Base-by-base conservation (phyloP, 139 green algal species). In the Desmodesmus armatus region DNA sequence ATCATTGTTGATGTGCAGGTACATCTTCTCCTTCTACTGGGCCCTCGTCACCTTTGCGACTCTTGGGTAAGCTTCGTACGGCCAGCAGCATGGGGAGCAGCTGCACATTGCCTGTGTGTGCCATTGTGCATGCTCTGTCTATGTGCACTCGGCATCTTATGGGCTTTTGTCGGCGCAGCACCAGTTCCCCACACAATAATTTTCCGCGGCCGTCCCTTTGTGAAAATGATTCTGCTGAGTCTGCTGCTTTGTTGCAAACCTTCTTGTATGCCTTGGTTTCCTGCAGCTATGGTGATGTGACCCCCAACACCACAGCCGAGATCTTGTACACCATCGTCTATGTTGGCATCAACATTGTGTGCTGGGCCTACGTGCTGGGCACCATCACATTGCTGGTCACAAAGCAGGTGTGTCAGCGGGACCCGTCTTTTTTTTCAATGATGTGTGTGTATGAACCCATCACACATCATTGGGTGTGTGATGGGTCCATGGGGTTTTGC, bases 361-460 rank as follows among this genome's bases (percentile, higher is more conserved):
- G 81, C 5, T 77, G 77, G 23, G 85, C 84, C 0, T 94, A 91
- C 67, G 89, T 94, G 39, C 70, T 92, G 47, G 91, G 91, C 37
- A 90, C 87, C 35, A 92, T 91, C 53, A 93, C 91, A 3, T 44
- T 94, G 82, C 70, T 94, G 27, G 86, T 94, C 4, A 87, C 91
- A 31, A 90, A 89, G 62, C 44, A 82, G 76, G 76, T 71, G 55
- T 21, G 76, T 11, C n/a, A n/a, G n/a, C n/a, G n/a, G n/a, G n/a
- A n/a, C n/a, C n/a, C n/a, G n/a, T n/a, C n/a, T n/a, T n/a, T n/a
- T n/a, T n/a, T n/a, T n/a, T n/a, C 21, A 25, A 3, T 35, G 17
- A 27, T 21, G 13, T 49, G 2, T 55, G 27, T 3, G n/a, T 19
- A 37, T 31, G 29, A 23, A n/a, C 13, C 47, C 13, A 23, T 15